Evolutionary conservation across 306 rosid species (phyloP), one percentile per base, ranked within the genome.

Genomic region (Citrullus mucosospermus): DNA sequence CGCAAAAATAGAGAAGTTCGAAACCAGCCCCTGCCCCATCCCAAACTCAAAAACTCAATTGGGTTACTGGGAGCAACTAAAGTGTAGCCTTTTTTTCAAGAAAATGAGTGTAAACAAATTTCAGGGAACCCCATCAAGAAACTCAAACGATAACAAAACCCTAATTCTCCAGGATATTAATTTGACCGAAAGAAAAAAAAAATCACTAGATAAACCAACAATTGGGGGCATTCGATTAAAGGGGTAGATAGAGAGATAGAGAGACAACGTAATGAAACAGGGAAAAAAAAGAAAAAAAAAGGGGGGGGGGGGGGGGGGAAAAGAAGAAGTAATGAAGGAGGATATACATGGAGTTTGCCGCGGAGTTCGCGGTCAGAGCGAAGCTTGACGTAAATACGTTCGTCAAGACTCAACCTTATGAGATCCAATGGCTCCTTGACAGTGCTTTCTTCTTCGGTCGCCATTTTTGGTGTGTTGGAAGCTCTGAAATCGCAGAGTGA

Each of bases 361-460:
- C 97, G 98, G 57, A 96, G 99, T 83, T 96, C 99, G 68, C 98
- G 87, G 76, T 96, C 98, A 44, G 97, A 92, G 51, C 98, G 98
- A 10, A 92, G 99, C 85, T 96, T 96, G 85, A 96, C 99, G 75
- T 96, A 96, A 86, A 96, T 96, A 79, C 98, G 99, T 79, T 96
- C 99, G 75, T 96, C 99, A 46, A 96, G 97, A 88, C 99, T 96
- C 65, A 96, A 95, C 78, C 99, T 84, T 1, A 96, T 92, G 62
- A 96, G 97, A 96, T 96, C 98, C 93, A 96, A 87, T 6, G 98
- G 99, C 93, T 92, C 99, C 91, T 96, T 96, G 83, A 96, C 99
- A 3, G 98, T 93, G 75, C 98, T 96, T 46, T 96, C 98, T 85
- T 96, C 99, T 82, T 96, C 99, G 46, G 90, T 77, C 74, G 98